These are phyloP conservation scores for Andrographis paniculata DNA, from an alignment of 305 asterid species.

Conservation along the genomic window DNA sequence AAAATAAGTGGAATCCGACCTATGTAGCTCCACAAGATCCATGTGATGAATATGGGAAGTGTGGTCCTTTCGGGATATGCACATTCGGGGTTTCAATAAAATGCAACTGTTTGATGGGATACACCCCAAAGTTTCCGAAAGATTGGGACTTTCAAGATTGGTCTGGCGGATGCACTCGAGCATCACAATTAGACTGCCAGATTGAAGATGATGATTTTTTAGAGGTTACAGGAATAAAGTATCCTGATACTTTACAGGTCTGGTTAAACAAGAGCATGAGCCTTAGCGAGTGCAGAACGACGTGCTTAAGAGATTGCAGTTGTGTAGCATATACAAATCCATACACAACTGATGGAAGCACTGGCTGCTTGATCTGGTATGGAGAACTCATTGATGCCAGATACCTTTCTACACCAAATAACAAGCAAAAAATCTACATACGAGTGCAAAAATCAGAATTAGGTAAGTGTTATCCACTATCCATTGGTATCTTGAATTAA, in stretches of 20 bases:
- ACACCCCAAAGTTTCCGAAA: conserved; percentile 18
- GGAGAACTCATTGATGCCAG: conserved; percentile 32
- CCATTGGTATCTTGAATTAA: too few species aligned
- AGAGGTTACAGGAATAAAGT: conserved; percentile 20
- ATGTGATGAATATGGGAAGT: neutral
- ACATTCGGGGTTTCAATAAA: neutral
- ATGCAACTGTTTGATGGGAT: conserved; percentile 1
- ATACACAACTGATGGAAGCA: conserved; percentile 17
- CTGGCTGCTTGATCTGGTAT: conserved; percentile 38
- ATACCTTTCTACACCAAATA: conserved; percentile 10
- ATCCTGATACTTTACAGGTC: conserved; percentile 26
- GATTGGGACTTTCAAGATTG: conserved; percentile 36
- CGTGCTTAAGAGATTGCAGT: conserved; percentile 28
- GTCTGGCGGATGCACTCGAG: conserved; percentile 34
- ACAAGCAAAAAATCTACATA: conserved; percentile 20
- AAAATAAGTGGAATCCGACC: conserved; percentile 19
- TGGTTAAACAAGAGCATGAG: conserved; percentile 20
- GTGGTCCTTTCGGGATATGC: conserved; percentile 1
- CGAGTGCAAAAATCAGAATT: conserved; percentile 21
- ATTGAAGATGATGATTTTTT: conserved; percentile 25
- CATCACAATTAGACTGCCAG: conserved; percentile 17
- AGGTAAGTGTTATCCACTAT: too few species aligned
- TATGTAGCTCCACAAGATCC: neutral
- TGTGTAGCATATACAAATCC: conserved; percentile 36
- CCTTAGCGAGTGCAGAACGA: conserved; percentile 21